Base-by-base conservation (phyloP, 768 basidiomycete genomes). In the Rhizopogon roseolus region DNA sequence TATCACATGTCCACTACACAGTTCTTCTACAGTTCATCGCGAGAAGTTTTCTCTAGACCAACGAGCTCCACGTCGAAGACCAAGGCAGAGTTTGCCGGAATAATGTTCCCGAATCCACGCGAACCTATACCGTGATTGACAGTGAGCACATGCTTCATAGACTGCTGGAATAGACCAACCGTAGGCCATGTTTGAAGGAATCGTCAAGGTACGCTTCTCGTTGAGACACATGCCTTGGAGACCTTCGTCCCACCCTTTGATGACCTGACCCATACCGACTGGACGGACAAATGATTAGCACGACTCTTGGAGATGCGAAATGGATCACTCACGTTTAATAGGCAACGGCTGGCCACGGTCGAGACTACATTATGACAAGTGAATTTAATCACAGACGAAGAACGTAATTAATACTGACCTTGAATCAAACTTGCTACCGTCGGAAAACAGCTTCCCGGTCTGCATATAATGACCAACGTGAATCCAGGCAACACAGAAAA, bases 131-230 rank as follows among this genome's bases (percentile, higher is more conserved):
- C 3, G 41, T 42, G 40, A 49, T 19, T 7, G 29, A 32, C 29
- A 32, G 10, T n/a, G 3, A 6, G 39, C 8, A 57, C 42, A 49
- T 39, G 41, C 19, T 1, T 29, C 13, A 51, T 17, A 49, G 13
- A 42, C 1, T 9, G 25, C 3, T 14, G 6, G 36, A 29, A 25
- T 17, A 10, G 5, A 76, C 88, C 54, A 53, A 93, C 94, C 93
- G 61, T 97, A 97, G 19, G 85, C 94, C 74, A 85, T 73, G 48
- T 73, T 56, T 6, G 91, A 65, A 13, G 94, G 94, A 56, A 98
- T 96, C 22, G 87, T 94, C 56, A 98, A 78, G 5, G 77, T 90
- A 41, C 94, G 86, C 76, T 91, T 93, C 75, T 97, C 94, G 55
- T 80, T 75, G 38, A 92, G 65, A 66, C 94, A 96, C 85, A 96